These are phyloP conservation scores for Pythium rishiriense DNA, from an alignment of 352 stramenopile species.

Conservation along the genomic window DNA sequence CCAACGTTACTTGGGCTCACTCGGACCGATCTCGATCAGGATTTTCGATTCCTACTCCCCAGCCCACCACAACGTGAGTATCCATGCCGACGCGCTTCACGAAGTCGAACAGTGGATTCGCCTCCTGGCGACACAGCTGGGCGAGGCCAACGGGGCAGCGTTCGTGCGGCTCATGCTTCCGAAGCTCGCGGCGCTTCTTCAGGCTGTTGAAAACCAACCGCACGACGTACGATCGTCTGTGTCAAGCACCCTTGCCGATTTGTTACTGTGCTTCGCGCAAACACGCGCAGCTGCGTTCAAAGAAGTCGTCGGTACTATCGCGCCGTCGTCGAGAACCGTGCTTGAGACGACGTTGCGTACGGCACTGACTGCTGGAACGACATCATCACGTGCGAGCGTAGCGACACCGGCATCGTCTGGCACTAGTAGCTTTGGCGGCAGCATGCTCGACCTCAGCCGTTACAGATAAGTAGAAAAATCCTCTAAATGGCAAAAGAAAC, in stretches of 20 bases:
- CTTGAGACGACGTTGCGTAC: conserved; percentile 26
- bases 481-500: background rate
- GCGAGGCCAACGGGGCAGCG: conserved; percentile 39
- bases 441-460: conserved; percentile 28
- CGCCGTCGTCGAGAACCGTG: conserved; percentile 16
- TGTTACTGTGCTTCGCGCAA: conserved; percentile 30
- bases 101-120: conserved; percentile 51
- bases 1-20: conserved; percentile 46
- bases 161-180: conserved; percentile 69
- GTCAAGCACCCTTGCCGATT: background rate
- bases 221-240: background rate
- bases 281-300: conserved; percentile 27
- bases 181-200: conserved; percentile 43
- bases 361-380: conserved; percentile 6
- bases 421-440: background rate
- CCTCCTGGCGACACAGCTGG: conserved; percentile 46
- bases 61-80: background rate
- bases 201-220: background rate
- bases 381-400: background rate
- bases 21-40: conserved; percentile 43
- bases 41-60: conserved; percentile 11
- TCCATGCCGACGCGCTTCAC: conserved; percentile 30
- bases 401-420: background rate
- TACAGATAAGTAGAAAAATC: conserved; percentile 16
- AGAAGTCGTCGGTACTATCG: conserved; percentile 24